Evolutionary conservation across 2,329 filamentous ascomycete species (phyloP), one percentile per base, ranked within the genome.

Genomic region (Phialocephala sp.): DNA sequence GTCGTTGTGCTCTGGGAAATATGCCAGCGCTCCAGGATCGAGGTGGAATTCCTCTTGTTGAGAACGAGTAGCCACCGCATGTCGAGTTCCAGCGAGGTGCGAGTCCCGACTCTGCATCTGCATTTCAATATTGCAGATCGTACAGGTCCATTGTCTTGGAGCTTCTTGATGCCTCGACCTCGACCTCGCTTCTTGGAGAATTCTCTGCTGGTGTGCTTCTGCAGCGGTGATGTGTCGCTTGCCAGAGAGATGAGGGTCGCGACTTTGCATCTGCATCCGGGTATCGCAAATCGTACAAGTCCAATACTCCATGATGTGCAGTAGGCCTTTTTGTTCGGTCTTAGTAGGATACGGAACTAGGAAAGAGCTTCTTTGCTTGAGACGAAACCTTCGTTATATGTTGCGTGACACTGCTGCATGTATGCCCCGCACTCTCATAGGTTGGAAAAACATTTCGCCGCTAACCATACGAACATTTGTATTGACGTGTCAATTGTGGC

Each of bases 61-160:
- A 41, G 45, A 61, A 22, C 45, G 60, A 56, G 36, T 32, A 32
- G 36, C n/a, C 37, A 45, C n/a, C 35, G 50, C 50, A 45, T 62
- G 60, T 56, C 50, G 60, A 2, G 35, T 56, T 45, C 60, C 60
- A 62, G 47, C 41, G 50, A 62, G 50, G 39, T 62, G 60, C 36
- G 50, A 57, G 43, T 57, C 47, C 8, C 60, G 60, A 45, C 18
- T 56, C 56, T 32, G 60, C 15, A 57, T 43, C 35, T 35, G 9
- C 37, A 62, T 57, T 43, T 62, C 5, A 15, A 45, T 57, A 56
- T 62, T 55, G 39, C 60, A 62, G 18, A 62, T 43, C 15, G 58
- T 32, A 20, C 58, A 60, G 14, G 18, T 45, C 58, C 58, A 60
- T 50, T 60, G n/a, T n/a, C 18, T 60, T 24, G 37, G n/a, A 32